Percentiles rank a stretch among this genome's conserved stretches.
Conservation (phyloP, 306 rosid genomes). For the Fagus sylvatica region DNA sequence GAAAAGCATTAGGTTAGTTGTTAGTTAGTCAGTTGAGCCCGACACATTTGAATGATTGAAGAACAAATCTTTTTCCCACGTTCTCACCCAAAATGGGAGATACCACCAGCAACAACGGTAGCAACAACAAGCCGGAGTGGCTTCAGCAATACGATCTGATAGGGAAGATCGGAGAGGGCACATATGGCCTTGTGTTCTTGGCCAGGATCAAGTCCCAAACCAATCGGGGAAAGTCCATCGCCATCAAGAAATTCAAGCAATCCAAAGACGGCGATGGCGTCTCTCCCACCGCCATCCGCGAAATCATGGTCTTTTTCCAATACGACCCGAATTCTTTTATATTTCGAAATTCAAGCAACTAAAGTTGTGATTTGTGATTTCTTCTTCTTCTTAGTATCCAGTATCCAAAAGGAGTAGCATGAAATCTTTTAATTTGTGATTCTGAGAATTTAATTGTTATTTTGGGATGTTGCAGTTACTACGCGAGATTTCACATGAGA, state of each 20-base stretch:
- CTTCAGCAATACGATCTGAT: conserved; percentile 90
- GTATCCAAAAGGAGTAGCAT: too few relatives aligned
- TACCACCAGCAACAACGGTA: conserved; percentile 28
- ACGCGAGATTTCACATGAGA: conserved; percentile 89
- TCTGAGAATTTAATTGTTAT: neutral
- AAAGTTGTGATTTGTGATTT: too few relatives aligned
- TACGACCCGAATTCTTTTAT: too few relatives aligned
- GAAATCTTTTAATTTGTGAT: neutral
- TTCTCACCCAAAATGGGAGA: too few relatives aligned
- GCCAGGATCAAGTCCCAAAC: conserved; percentile 63
- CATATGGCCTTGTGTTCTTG: conserved; percentile 90
- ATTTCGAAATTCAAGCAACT: too few relatives aligned
- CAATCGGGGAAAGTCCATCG: conserved; percentile 88
- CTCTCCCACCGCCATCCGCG: conserved; percentile 98
- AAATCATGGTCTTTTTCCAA: conserved; percentile 65
- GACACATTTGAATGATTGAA: too few relatives aligned
- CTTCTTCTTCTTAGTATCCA: too few relatives aligned
- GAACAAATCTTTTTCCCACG: too few relatives aligned
- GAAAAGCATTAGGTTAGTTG: too few relatives aligned
- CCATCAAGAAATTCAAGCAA: conserved; percentile 93
- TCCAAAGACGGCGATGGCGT: conserved; percentile 96
- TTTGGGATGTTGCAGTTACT: conserved; percentile 57
- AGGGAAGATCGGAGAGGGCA: conserved; percentile 94
- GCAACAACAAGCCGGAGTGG: conserved; percentile 87
- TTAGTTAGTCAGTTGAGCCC: too few relatives aligned